A percentile compares a stretch with the other conserved stretches of the same genome.
Conservation (phyloP, 306 rosid genomes). For the Citrullus amarus region DNA sequence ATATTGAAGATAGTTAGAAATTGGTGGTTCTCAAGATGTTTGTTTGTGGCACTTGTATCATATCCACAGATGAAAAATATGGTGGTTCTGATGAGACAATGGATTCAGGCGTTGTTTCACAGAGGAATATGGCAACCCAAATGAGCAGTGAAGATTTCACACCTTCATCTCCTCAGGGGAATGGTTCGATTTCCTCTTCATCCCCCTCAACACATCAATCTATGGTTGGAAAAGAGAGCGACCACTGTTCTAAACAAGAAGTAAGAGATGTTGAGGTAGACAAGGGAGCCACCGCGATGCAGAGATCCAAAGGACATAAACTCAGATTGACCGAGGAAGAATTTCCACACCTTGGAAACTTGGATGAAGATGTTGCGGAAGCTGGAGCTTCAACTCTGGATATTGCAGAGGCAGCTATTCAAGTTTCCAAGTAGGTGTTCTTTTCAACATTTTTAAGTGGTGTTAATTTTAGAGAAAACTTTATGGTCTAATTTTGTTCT, state of each 20-base stretch:
- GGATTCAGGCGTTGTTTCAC: slow-evolving; percentile 26
- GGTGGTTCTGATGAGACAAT: slow-evolving; percentile 13
- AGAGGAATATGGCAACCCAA: slow-evolving; percentile 60
- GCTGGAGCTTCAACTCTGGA: slow-evolving; percentile 31
- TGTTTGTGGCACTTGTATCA: neutral
- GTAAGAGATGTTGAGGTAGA: slow-evolving; percentile 81
- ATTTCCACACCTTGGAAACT: slow-evolving; percentile 19
- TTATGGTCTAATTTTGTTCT: neutral
- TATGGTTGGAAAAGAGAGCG: slow-evolving; percentile 20
- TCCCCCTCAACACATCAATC: slow-evolving; percentile 26
- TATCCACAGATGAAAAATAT: slow-evolving; percentile 33
- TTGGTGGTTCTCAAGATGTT: neutral
- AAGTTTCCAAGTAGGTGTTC: slow-evolving; percentile 43
- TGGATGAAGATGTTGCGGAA: slow-evolving; percentile 19
- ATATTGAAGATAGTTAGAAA: neutral
- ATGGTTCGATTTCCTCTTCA: slow-evolving; percentile 18
- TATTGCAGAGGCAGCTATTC: slow-evolving; percentile 39
- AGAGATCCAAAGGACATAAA: slow-evolving; percentile 31
- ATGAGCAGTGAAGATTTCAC: slow-evolving; percentile 40
- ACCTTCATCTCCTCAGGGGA: slow-evolving; percentile 21
- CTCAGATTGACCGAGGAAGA: slow-evolving; percentile 13
- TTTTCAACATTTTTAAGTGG: neutral
- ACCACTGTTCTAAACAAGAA: slow-evolving; percentile 27
- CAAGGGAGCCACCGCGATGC: slow-evolving; percentile 32
- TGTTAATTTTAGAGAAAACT: neutral